These are phyloP conservation scores for Puccinia coronata DNA, from an alignment of 1,284 basidiomycete genomes.

Conservation along the genomic window DNA sequence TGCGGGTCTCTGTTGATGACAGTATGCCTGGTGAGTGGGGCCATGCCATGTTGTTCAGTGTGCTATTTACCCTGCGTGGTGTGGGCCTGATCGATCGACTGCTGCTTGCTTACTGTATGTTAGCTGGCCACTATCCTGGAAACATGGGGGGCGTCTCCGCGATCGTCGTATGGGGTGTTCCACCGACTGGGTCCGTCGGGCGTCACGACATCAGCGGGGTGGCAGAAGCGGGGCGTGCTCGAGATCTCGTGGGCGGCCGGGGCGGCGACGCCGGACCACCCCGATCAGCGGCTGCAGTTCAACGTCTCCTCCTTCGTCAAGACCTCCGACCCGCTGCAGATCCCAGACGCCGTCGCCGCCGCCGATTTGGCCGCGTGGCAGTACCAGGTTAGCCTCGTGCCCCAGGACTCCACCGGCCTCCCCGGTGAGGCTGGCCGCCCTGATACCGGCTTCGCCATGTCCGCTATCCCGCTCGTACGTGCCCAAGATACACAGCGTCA, in stretches of 20 bases:
- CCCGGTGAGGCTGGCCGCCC: not conserved
- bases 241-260: not conserved
- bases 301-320: slow-evolving; percentile 1
- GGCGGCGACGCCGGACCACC: too few relatives aligned
- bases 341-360: not conserved
- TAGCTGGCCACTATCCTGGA: too few relatives aligned
- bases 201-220: not conserved
- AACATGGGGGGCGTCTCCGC: not conserved
- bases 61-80: too few relatives aligned
- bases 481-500: too few relatives aligned
- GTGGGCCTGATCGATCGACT: too few relatives aligned
- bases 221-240: slow-evolving; percentile 2
- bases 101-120: too few relatives aligned
- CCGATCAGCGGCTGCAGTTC: not conserved
- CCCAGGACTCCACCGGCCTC: not conserved
- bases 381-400: not conserved
- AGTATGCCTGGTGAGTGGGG: too few relatives aligned
- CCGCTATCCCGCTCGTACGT: slow-evolving; percentile 4
- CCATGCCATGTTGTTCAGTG: too few relatives aligned
- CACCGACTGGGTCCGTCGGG: not conserved
- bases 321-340: not conserved
- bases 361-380: not conserved
- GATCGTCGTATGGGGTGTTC: slow-evolving; percentile 25
- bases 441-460: slow-evolving; percentile 16
- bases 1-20: too few relatives aligned